These are phyloP conservation scores for Blastocystis sp. DNA, from an alignment of 352 stramenopile genomes.

Conservation along the genomic window DNA sequence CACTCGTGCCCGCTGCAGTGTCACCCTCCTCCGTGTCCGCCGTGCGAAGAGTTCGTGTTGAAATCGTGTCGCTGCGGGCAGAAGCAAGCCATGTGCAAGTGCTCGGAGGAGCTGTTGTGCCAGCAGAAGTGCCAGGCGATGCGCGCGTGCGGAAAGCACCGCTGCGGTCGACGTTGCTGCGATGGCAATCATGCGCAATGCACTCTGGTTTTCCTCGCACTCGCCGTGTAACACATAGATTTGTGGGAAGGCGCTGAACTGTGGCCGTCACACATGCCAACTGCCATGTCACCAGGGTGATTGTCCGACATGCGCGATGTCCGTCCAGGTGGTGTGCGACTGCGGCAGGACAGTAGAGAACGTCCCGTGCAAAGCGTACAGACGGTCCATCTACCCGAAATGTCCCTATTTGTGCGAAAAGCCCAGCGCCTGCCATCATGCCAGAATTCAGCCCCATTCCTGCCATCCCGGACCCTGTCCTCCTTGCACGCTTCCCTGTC, in stretches of 20 bases:
- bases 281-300: conserved; percentile 57
- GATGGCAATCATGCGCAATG: conserved; percentile 37
- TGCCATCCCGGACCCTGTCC: conserved; percentile 50
- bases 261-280: conserved; percentile 44
- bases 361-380: conserved; percentile 42
- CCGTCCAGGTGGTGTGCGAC: conserved; percentile 31
- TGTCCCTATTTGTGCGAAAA: conserved; percentile 48
- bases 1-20: conserved; percentile 28
- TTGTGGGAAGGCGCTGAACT: conserved; percentile 52
- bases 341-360: conserved; percentile 14
- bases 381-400: conserved; percentile 32
- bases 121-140: conserved; percentile 5
- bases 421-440: conserved; percentile 49
- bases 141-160: conserved; percentile 37
- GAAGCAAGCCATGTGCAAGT: background rate
- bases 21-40: conserved; percentile 44
- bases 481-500: conserved; percentile 13
- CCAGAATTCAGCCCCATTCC: conserved; percentile 50
- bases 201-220: background rate
- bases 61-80: conserved; percentile 42
- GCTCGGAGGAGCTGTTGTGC: conserved; percentile 40
- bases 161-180: conserved; percentile 56
- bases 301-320: conserved; percentile 47
- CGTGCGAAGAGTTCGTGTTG: conserved; percentile 11
- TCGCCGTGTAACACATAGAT: background rate